A percentile compares a stretch with the other conserved stretches of the same genome.
Evolutionary conservation across 768 basidiomycete genomes (phyloP).

Genomic region (Hydnum rufescens): DNA sequence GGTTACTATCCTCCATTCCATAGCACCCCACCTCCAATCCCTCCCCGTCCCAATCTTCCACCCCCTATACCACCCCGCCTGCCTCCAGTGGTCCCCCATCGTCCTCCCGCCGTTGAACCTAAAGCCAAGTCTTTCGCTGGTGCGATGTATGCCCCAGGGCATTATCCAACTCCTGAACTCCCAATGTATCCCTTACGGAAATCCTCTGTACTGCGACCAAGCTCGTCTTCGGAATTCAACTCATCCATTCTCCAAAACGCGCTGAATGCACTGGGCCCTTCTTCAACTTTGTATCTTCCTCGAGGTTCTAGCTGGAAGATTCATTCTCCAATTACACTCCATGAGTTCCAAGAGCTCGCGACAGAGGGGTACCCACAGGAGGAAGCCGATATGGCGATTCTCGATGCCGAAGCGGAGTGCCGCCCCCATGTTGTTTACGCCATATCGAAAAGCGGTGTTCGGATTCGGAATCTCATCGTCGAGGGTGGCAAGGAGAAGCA

Average conservation of each 20-base stretch:
- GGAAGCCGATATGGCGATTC: constrained; percentile 11
- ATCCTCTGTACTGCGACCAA: not conserved
- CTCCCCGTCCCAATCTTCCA: no score
- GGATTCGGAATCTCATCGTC: constrained; percentile 12
- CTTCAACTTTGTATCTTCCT: constrained; percentile 13
- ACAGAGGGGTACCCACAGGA: constrained; percentile 13
- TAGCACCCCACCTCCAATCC: no score
- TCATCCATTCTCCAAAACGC: constrained; percentile 11
- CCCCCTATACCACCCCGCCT: no score
- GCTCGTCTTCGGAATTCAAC: constrained; percentile 4
- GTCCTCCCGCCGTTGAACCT: no score
- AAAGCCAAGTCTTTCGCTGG: constrained; percentile 1
- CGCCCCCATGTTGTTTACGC: constrained; percentile 9
- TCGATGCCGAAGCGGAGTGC: constrained; percentile 12
- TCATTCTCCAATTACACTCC: constrained; percentile 7
- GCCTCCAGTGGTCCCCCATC: no score
- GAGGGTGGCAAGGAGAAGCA: constrained; percentile 13
- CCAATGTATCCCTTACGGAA: constrained; percentile 7
- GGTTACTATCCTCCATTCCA: no score
- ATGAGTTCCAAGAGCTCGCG: constrained; percentile 13
- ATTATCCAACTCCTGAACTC: constrained; percentile 9
- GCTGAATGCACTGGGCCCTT: constrained; percentile 11
- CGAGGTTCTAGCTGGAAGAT: constrained; percentile 10
- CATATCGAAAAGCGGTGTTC: constrained; percentile 8
- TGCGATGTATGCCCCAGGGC: constrained; percentile 6